phyloP scores from a whole-genome alignment of 257 asterid genomes.

The Euphrasia confusa region DNA sequence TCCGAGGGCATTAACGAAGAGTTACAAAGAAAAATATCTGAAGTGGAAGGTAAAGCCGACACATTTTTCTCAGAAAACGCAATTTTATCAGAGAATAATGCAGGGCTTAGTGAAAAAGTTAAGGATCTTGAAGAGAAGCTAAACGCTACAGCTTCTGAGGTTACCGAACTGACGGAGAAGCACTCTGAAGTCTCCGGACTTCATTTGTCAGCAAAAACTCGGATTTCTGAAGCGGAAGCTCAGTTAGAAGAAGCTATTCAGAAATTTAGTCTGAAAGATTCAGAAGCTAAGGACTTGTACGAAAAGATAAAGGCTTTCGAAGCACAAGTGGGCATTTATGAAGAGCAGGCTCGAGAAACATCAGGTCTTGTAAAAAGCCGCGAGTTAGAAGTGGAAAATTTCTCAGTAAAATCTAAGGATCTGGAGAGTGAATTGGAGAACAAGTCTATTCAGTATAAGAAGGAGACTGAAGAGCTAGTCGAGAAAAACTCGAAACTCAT shows the following conservation, averaged over 20 bases:
- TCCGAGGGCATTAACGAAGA: conserved; percentile 51
- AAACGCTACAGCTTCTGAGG: conserved; percentile 37
- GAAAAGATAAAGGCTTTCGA: conserved; percentile 59
- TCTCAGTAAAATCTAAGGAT: conserved; percentile 40
- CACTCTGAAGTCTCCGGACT: conserved; percentile 58
- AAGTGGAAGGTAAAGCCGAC: conserved; percentile 54
- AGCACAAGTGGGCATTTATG: conserved; percentile 47
- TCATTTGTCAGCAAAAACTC: conserved; percentile 61
- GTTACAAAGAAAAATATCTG: conserved; percentile 46
- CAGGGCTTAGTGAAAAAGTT: conserved; percentile 43
- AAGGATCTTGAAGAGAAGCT: conserved; percentile 57
- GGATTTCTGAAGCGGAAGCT: conserved; percentile 51
- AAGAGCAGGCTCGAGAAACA: conserved; percentile 53
- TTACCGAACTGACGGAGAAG: conserved; percentile 53
- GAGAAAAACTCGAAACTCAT: conserved; percentile 56
- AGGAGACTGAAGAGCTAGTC: conserved; percentile 45
- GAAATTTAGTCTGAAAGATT: conserved; percentile 50
- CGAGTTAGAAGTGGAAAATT: conserved; percentile 52
- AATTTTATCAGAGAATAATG: conserved; percentile 48
- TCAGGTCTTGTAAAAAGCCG: conserved; percentile 41
- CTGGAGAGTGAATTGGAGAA: conserved; percentile 52
- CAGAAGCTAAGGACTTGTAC: conserved; percentile 57
- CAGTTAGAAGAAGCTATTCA: conserved; percentile 59
- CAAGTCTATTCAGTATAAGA: conserved; percentile 38
- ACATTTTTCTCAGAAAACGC: conserved; percentile 52